Evolutionary conservation across 139 green algal genomes (phyloP).

Genomic region (Coccomyxa sp.): DNA sequence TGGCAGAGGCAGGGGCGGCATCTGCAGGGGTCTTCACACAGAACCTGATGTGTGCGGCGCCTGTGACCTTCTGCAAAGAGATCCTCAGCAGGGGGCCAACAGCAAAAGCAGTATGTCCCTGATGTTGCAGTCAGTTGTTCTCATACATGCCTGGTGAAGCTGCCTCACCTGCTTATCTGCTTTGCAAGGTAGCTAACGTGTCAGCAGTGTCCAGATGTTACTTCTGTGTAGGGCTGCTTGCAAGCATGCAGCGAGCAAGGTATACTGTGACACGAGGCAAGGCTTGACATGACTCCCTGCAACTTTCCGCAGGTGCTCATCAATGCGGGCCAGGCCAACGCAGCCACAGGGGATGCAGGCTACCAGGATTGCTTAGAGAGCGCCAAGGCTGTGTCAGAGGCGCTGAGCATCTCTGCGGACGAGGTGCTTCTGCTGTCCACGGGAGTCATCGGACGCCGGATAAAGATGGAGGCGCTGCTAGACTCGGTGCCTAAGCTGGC

Average conservation of each 20-base stretch:
- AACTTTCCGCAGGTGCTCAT: conserved; percentile 17
- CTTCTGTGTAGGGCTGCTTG: neutral
- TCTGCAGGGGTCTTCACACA: conserved; percentile 88
- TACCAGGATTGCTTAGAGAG: conserved; percentile 53
- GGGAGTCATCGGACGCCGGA: conserved; percentile 86
- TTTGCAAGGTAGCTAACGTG: neutral
- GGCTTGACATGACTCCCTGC: neutral
- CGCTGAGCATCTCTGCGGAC: conserved; percentile 57
- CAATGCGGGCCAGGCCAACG: conserved; percentile 97
- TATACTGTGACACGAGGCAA: neutral
- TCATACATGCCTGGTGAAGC: neutral
- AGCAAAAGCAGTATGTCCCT: too few species aligned
- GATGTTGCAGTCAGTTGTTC: neutral
- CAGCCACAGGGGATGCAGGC: conserved; percentile 81
- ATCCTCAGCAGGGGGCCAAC: conserved; percentile 45
- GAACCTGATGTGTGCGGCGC: conserved; percentile 95
- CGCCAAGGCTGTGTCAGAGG: conserved; percentile 50
- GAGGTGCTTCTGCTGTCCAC: conserved; percentile 81
- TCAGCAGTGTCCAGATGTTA: neutral
- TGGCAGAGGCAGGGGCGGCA: conserved; percentile 67
- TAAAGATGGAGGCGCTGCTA: conserved; percentile 89
- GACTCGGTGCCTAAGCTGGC: conserved; percentile 73
- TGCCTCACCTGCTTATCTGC: neutral
- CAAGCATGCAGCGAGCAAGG: neutral
- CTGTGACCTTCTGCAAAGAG: conserved; percentile 90